Evolutionary conservation across 768 basidiomycete species (phyloP).

Genomic region (Lactarius vividus): DNA sequence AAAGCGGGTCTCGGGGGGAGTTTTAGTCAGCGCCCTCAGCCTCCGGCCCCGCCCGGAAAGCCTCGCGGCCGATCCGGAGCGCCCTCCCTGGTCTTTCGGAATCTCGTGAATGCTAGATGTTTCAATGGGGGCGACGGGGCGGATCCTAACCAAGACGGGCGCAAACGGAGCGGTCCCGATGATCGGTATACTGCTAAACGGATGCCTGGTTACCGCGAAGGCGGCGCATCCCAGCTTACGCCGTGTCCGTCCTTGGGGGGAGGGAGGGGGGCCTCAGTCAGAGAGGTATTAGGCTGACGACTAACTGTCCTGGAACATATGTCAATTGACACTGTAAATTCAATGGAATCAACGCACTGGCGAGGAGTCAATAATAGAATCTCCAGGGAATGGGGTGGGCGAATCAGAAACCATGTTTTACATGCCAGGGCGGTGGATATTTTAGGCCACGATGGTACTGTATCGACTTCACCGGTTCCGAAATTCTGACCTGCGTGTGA

Average conservation of each 20-base stretch:
- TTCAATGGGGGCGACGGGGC: not conserved
- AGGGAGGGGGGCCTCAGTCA: not conserved
- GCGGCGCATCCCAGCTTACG: not conserved
- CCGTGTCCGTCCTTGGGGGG: not conserved
- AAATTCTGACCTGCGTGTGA: too few relatives aligned
- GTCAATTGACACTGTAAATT: too few relatives aligned
- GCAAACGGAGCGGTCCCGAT: not conserved
- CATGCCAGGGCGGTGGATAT: too few relatives aligned
- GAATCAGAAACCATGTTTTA: too few relatives aligned
- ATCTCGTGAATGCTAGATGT: not conserved
- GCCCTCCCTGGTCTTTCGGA: not conserved
- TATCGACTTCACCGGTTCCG: too few relatives aligned
- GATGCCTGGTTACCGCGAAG: not conserved
- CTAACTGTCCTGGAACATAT: not conserved
- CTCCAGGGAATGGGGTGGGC: too few relatives aligned
- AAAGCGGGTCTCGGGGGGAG: too few relatives aligned
- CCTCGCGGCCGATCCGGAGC: not conserved
- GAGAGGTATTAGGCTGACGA: not conserved
- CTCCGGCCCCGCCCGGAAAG: not conserved
- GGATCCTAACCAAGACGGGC: not conserved
- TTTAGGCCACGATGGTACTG: too few relatives aligned
- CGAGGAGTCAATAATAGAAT: not conserved
- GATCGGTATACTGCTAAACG: not conserved
- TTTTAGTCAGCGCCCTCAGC: not conserved
- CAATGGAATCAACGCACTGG: not conserved